phyloP scores from a whole-genome alignment of 2,329 filamentous ascomycete species.

The Fusarium multiceps region DNA sequence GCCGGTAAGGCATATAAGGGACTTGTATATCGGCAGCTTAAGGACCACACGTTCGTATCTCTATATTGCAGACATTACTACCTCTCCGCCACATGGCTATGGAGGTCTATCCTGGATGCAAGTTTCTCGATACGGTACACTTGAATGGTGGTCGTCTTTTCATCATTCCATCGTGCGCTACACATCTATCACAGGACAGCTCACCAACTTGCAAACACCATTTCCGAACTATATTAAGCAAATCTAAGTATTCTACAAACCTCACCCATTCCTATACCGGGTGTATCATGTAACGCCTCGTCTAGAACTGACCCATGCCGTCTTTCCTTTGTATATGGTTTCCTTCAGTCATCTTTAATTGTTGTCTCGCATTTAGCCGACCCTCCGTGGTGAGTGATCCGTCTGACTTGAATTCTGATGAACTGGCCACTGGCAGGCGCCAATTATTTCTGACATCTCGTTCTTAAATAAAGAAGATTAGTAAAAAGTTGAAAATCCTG shows the following conservation, averaged over 20 bases:
- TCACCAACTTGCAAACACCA: neutral
- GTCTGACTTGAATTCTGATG: neutral
- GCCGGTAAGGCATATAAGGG: accelerated
- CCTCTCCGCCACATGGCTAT: neutral
- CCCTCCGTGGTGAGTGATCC: neutral
- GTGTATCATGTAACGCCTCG: too few species aligned
- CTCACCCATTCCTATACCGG: too few species aligned
- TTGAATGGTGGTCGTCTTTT: neutral
- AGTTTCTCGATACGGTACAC: neutral
- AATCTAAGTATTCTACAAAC: neutral
- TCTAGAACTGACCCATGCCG: too few species aligned
- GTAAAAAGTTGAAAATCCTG: neutral
- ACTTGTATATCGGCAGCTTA: neutral
- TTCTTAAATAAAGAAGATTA: accelerated
- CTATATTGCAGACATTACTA: neutral
- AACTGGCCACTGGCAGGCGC: accelerated
- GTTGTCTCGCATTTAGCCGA: too few species aligned
- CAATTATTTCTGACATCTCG: accelerated
- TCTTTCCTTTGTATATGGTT: too few species aligned
- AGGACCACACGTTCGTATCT: neutral
- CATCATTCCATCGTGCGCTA: neutral
- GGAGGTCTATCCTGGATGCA: neutral
- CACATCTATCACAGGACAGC: neutral
- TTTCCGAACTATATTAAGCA: neutral
- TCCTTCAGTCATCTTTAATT: too few species aligned